Base-by-base conservation (phyloP, 257 asterid species). In the Salvia rosmarinus region DNA sequence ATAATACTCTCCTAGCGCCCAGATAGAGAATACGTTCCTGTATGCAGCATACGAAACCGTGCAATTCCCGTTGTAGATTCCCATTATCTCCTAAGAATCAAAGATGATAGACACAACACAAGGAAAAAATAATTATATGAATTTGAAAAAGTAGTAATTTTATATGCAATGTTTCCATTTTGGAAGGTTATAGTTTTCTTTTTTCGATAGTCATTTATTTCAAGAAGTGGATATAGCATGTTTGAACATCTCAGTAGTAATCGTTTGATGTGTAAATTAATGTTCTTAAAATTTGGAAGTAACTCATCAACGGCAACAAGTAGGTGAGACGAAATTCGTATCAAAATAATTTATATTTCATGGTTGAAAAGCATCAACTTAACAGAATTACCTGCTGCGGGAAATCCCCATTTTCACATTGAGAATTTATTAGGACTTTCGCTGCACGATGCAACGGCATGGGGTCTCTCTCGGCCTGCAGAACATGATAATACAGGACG, bases 1-100 rank as follows among this genome's bases (percentile, higher is more conserved):
- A 46, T 63, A 68, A 61, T 91, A 91, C 71, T 91, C 98, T 35
- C 96, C 96, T 70, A 92, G 68, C 5, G 98, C 98, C 98, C 98
- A 92, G 9, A 92, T 86, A 0, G 98, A 96, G 81, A 92, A 92
- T 59, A 92, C 86, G 63, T 85, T 85, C 83, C 95, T 81, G 75
- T 92, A 92, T 28, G 98, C 96, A 65, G 98, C 89, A 74, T 92
- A 92, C 7, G 94, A 85, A 74, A 86, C 86, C 96, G 85, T 92
- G 81, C 96, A 92, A 70, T 92, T 89, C 80, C 68, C 82, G 79
- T 89, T 92, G 85, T 85, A 92, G 14, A 92, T 95, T 50, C 98
- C 98, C 87, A 83, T 88, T 35, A 92, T 92, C 75, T 92, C 96
- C 98, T 92, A 84, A 1, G 32, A 28, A 28, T 1, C 17, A 67